phyloP scores from a whole-genome alignment of 2,329 filamentous ascomycete species.

The Monosporascus sp. region DNA sequence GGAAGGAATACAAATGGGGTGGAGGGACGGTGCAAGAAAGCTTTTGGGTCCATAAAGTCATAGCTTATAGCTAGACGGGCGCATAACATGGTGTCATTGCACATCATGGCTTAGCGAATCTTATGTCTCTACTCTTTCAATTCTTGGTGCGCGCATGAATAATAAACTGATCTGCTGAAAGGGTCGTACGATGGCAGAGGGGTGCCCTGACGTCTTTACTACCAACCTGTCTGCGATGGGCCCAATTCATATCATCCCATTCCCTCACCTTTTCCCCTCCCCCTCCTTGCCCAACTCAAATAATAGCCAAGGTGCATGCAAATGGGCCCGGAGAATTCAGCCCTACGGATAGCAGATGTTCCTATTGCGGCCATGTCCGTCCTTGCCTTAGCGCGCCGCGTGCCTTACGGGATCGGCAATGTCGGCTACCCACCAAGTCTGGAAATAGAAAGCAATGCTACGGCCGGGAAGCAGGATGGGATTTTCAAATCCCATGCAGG shows the following conservation, averaged over 20 bases:
- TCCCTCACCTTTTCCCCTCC: too few species aligned
- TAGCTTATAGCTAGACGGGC: not conserved
- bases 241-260: too few species aligned
- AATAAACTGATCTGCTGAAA: too few species aligned
- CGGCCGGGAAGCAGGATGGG: not conserved
- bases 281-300: too few species aligned
- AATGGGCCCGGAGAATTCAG: slow-evolving; percentile 1
- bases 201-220: too few species aligned
- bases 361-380: slow-evolving; percentile 1
- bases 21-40: not conserved
- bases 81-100: not conserved
- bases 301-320: not conserved
- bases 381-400: slow-evolving; percentile 11
- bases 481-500: not conserved
- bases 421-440: slow-evolving; percentile 1
- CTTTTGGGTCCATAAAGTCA: not conserved
- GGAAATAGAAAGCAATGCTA: not conserved
- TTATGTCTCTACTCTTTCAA: not conserved
- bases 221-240: too few species aligned
- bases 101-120: not conserved
- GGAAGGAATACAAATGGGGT: too few species aligned
- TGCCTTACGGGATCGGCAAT: slow-evolving; percentile 8
- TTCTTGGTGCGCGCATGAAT: too few species aligned
- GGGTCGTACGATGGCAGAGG: too few species aligned
- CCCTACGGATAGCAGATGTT: slow-evolving; percentile 3